Percentiles rank a stretch among this genome's conserved stretches.
Conservation (phyloP, 805 yeast species). For the Ogataea chonburiensis region DNA sequence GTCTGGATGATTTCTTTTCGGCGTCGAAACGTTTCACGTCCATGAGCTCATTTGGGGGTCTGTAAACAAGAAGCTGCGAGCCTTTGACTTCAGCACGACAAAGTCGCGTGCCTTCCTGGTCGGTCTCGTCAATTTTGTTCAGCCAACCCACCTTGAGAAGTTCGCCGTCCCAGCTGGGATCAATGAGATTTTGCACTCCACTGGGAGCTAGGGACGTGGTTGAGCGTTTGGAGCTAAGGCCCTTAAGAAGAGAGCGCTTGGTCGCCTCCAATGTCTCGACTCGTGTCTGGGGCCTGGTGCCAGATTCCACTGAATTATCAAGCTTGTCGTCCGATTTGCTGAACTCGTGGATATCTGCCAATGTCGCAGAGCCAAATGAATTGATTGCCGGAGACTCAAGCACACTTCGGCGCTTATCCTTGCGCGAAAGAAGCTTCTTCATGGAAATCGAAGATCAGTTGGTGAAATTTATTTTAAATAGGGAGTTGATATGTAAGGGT, state of each 20-base stretch:
- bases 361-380: conserved; percentile 5
- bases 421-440: conserved; percentile 36
- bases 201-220: conserved; percentile 15
- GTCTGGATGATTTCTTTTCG: conserved; percentile 1
- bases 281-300: conserved; percentile 5
- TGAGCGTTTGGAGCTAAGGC: conserved; percentile 20
- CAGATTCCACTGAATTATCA: conserved; percentile 4
- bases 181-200: conserved; percentile 23
- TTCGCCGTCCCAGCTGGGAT: conserved; percentile 34
- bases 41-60: conserved; percentile 49
- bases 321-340: conserved; percentile 4
- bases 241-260: conserved; percentile 19
- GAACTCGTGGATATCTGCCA: conserved; percentile 13
- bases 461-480: conserved; percentile 5
- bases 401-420: conserved; percentile 27
- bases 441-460: conserved; percentile 10
- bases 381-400: conserved; percentile 1
- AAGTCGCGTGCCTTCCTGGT: conserved; percentile 42
- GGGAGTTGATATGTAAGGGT: conserved; percentile 2
- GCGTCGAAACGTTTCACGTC: conserved; percentile 35
- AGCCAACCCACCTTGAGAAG: conserved; percentile 59
- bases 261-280: conserved; percentile 8
- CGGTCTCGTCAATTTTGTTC: conserved; percentile 41
- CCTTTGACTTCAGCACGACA: conserved; percentile 71
- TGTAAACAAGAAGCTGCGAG: conserved; percentile 59